A percentile compares a stretch with the other conserved stretches of the same genome.
Evolutionary conservation across 768 basidiomycete species (phyloP).

Genomic region (Cantharellus cinnabarinus): DNA sequence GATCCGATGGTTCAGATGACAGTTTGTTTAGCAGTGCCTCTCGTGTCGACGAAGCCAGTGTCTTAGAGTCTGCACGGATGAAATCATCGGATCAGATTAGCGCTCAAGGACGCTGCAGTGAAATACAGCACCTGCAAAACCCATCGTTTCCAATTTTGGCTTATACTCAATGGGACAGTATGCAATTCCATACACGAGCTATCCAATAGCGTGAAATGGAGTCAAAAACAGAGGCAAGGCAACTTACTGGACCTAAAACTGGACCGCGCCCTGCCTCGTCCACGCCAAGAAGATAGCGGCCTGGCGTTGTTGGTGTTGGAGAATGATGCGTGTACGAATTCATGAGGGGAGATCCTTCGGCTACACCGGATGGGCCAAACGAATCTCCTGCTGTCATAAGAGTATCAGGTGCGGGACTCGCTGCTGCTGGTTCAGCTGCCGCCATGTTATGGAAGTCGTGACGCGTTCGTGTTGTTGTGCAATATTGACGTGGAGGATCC

Average conservation of each 20-base stretch:
- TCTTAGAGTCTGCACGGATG: conserved; percentile 63
- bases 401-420: no score
- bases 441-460: no score
- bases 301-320: conserved; percentile 39
- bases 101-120: neutral
- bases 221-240: no score
- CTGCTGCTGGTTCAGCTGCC: no score
- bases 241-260: conserved; percentile 51
- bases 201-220: no score
- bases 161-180: conserved; percentile 73
- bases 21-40: conserved; percentile 43
- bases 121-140: conserved; percentile 58
- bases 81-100: neutral
- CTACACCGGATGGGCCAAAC: neutral
- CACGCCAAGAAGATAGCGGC: conserved; percentile 90
- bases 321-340: conserved; percentile 68
- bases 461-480: no score
- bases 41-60: conserved; percentile 51
- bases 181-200: conserved; percentile 82
- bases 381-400: no score
- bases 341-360: conserved; percentile 23
- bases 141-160: conserved; percentile 51
- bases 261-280: conserved; percentile 97
- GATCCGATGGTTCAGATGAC: conserved; percentile 43
- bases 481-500: no score